Percentiles rank a stretch among this genome's conserved stretches.
Conservation (phyloP, 1,284 basidiomycete species). For the Marasmius sp. region DNA sequence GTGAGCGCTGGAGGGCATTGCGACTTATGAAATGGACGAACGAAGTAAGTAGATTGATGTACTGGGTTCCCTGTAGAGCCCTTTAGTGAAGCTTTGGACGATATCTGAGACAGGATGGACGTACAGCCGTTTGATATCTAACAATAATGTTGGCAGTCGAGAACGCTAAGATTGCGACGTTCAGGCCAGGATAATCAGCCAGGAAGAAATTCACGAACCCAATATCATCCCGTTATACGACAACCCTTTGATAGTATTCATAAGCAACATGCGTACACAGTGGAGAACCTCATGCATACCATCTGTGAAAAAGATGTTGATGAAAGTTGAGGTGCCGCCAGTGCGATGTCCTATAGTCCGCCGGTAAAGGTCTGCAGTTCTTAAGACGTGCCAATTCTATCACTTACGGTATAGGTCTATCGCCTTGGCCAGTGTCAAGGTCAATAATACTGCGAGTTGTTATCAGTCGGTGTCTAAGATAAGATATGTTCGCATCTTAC, state of each 20-base stretch:
- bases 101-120: background rate
- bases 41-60: constrained; percentile 1
- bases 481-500: background rate
- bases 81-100: background rate
- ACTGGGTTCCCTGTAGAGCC: background rate
- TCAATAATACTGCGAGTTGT: background rate
- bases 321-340: background rate
- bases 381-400: background rate
- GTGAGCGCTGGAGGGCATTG: too few species aligned
- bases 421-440: background rate
- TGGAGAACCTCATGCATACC: background rate
- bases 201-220: background rate
- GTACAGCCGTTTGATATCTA: background rate
- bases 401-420: background rate
- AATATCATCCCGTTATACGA: background rate
- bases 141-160: constrained; percentile 1
- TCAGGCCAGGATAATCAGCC: background rate
- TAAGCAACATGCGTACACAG: too few species aligned
- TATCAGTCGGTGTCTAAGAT: background rate
- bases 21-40: background rate
- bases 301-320: constrained; percentile 1
- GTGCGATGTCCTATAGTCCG: background rate
- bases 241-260: background rate
- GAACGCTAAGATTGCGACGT: background rate
- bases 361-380: too few species aligned